Evolutionary conservation across 345 rosid genomes (phyloP), one percentile per base, ranked within the genome.

Genomic region (Atalantia buxifolia): DNA sequence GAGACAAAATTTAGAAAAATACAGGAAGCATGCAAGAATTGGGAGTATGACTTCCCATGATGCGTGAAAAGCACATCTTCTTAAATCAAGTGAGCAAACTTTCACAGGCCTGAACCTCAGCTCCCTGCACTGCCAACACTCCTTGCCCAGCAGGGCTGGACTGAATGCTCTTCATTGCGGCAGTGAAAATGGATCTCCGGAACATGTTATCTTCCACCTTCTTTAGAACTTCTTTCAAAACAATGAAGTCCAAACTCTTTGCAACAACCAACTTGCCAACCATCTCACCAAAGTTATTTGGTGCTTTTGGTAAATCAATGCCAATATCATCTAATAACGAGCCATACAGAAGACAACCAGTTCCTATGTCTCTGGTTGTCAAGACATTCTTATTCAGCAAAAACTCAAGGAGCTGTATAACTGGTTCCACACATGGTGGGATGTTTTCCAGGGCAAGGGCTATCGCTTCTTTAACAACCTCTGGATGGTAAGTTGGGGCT

Each of bases 281-380:
- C 38, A 93, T 85, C 79, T 90, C 93, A 74, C 98, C 97, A 62
- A 89, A 93, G 81, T 87, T 85, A 72, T 75, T 74, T 2, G 97
- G 95, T 48, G 98, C 98, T 74, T 85, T 93, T 0, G 98, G 97
- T 61, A 92, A 81, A 83, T 94, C 98, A 27, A 94, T 90, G 62
- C 89, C 98, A 40, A 94, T 82, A 79, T 94, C 98, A 71, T 94
- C 98, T 81, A 94, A 56, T 87, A 81, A 75, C 0, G 90, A 83
- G 56, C 88, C 90, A 24, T 89, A 95, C 7, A 80, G 81, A 80
- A 87, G 61, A 67, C 88, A 89, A 25, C 98, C 98, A 0, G 84
- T 78, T 62, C 81, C 93, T 9, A 93, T 57, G 77, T 93, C 97
- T 33, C 77, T 79, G 56, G 85, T 53, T 19, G 89, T 86, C 68